Conservation (phyloP, 176 grass and related monocot species). For the Oryza nivara region DNA sequence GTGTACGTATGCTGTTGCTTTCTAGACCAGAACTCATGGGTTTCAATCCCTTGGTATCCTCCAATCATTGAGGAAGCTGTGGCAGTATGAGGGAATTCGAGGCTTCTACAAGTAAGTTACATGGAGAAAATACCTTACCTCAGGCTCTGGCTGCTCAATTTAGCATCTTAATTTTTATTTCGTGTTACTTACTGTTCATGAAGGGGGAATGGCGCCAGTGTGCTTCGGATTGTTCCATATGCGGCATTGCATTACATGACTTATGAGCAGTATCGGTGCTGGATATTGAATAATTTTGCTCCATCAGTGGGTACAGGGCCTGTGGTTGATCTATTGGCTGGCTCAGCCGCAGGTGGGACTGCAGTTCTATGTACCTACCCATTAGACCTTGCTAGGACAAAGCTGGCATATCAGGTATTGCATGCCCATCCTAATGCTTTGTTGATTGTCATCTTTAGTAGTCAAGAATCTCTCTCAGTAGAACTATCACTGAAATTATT, state of each 20-base stretch:
- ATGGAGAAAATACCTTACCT: too few species aligned
- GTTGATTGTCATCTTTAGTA: background rate
- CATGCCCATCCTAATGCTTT: constrained; percentile 3
- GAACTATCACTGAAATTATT: constrained; percentile 1
- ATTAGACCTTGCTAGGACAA: constrained; percentile 89
- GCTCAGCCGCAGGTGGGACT: constrained; percentile 90
- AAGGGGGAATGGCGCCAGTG: constrained; percentile 92
- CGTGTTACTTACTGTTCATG: constrained; percentile 26
- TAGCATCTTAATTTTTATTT: constrained; percentile 2
- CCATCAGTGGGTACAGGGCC: constrained; percentile 72
- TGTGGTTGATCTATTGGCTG: constrained; percentile 91
- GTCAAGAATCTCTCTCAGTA: background rate
- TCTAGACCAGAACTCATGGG: constrained; percentile 81
- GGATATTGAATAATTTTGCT: constrained; percentile 83
- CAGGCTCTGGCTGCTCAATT: background rate
- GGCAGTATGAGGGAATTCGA: constrained; percentile 70
- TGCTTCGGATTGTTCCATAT: constrained; percentile 94
- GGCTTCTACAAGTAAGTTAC: constrained; percentile 88
- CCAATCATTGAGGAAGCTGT: constrained; percentile 74
- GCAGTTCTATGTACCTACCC: constrained; percentile 97
- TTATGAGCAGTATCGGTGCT: constrained; percentile 86
- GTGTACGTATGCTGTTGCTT: background rate
- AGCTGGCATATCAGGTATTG: constrained; percentile 93
- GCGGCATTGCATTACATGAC: constrained; percentile 97
- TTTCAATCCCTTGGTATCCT: constrained; percentile 87